Conservation (phyloP, 2,329 filamentous ascomycete genomes). For the Aureobasidium sp. region DNA sequence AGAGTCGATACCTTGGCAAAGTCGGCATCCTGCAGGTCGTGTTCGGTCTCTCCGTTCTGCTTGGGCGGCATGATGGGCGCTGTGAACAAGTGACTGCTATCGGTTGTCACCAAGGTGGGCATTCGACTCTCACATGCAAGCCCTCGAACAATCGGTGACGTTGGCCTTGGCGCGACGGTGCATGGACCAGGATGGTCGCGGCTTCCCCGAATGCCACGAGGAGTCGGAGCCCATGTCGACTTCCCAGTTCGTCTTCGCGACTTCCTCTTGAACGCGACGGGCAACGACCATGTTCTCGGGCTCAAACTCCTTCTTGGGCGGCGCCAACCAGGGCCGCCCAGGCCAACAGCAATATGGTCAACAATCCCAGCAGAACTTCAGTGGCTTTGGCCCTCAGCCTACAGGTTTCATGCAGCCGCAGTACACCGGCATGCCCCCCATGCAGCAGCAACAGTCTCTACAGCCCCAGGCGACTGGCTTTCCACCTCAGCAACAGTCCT, state of each 20-base stretch:
- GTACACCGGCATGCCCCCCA: conserved; percentile 48
- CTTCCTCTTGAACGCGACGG: neutral
- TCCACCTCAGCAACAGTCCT: conserved; percentile 36
- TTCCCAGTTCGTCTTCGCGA: neutral
- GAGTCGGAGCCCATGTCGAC: neutral
- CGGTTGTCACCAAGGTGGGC: neutral
- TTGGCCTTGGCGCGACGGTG: neutral
- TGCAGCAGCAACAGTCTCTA: conserved; percentile 36
- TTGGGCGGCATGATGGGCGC: neutral
- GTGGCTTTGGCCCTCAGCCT: conserved; percentile 47
- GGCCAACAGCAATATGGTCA: conserved; percentile 41
- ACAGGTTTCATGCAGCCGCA: conserved; percentile 58
- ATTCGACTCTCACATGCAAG: neutral
- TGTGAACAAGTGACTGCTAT: neutral
- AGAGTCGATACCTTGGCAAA: conserved; percentile 18
- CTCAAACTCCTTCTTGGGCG: conserved; percentile 78
- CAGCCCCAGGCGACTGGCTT: conserved; percentile 31
- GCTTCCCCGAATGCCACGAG: neutral
- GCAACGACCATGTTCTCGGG: conserved; percentile 71
- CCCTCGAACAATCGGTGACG: neutral
- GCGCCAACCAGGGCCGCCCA: conserved; percentile 66
- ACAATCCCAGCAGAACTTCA: conserved; percentile 34
- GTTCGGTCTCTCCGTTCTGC: neutral
- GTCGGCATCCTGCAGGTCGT: conserved; percentile 18
- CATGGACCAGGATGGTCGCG: neutral